phyloP scores from a whole-genome alignment of 805 yeast species.

The Candida golubevii region DNA sequence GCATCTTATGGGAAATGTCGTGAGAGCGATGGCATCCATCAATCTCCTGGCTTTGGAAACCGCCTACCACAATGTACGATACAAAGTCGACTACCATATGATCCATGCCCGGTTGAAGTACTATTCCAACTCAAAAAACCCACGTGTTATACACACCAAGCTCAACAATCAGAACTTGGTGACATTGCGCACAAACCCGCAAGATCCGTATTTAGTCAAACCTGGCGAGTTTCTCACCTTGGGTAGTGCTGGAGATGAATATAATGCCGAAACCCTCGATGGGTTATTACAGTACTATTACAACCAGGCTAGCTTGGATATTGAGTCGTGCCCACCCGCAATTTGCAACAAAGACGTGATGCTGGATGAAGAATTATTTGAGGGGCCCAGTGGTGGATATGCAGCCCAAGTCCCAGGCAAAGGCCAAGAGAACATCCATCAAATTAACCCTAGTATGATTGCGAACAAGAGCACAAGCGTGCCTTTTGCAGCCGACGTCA shows the following conservation, averaged over 20 bases:
- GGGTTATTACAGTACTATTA: constrained; percentile 11
- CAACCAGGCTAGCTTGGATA: constrained; percentile 5
- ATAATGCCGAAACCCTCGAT: constrained; percentile 10
- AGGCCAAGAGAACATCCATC: background rate
- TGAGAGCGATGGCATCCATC: constrained; percentile 10
- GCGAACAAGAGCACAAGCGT: background rate
- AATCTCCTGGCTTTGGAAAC: constrained; percentile 10
- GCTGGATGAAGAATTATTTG: background rate
- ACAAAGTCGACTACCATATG: constrained; percentile 28
- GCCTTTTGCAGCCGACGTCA: background rate
- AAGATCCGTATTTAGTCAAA: constrained; percentile 26
- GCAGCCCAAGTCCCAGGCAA: background rate
- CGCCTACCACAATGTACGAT: constrained; percentile 25
- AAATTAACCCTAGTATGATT: background rate
- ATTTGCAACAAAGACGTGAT: constrained; percentile 2
- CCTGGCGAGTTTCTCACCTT: constrained; percentile 32
- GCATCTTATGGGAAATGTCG: constrained; percentile 6
- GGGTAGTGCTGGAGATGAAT: constrained; percentile 6
- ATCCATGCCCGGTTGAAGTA: constrained; percentile 34
- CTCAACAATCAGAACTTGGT: constrained; percentile 30
- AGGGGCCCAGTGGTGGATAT: background rate
- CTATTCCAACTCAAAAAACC: constrained; percentile 36
- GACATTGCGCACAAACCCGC: constrained; percentile 36
- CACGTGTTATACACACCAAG: constrained; percentile 35
- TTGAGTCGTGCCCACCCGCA: constrained; percentile 8